These are phyloP conservation scores for Pterula multifida DNA, from an alignment of 1,284 basidiomycete species.

Conservation along the genomic window DNA sequence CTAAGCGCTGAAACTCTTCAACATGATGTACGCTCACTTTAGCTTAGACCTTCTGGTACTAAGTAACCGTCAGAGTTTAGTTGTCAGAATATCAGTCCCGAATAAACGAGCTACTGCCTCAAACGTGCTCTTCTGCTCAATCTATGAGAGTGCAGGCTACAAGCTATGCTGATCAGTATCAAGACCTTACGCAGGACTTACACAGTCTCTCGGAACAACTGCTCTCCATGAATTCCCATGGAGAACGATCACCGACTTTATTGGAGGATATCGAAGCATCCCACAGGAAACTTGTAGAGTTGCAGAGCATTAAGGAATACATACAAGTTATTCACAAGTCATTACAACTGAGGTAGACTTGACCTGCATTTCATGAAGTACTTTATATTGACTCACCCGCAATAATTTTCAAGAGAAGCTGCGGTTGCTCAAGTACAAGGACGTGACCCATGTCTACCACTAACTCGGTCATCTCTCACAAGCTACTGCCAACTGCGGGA, in stretches of 20 bases:
- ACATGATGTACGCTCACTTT: constrained; percentile 26
- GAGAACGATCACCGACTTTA: constrained; percentile 40
- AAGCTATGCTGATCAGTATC: constrained; percentile 61
- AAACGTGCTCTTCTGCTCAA: constrained; percentile 30
- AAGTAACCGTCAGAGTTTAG: constrained; percentile 37
- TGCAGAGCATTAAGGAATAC: constrained; percentile 67
- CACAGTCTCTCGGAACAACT: constrained; percentile 54
- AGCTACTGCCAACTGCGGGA: constrained; percentile 49
- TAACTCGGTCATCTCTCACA: constrained; percentile 36
- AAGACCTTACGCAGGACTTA: constrained; percentile 68
- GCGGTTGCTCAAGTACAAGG: constrained; percentile 36
- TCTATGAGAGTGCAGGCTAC: constrained; percentile 50
- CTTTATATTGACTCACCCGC: constrained; percentile 1
- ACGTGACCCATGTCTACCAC: constrained; percentile 20
- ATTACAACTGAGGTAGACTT: constrained; percentile 56
- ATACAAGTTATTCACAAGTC: constrained; percentile 62
- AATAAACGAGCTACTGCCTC: constrained; percentile 29
- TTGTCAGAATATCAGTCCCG: constrained; percentile 37
- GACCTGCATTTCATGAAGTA: constrained; percentile 14
- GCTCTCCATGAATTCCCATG: constrained; percentile 40
- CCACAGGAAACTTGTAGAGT: constrained; percentile 60
- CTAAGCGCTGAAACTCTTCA: constrained; percentile 23
- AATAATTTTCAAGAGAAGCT: constrained; percentile 38
- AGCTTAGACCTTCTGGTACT: constrained; percentile 13
- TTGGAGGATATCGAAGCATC: constrained; percentile 74